Evolutionary conservation across 2,329 filamentous ascomycete species (phyloP), one percentile per base, ranked within the genome.

Genomic region (Fusarium guadeloupense): DNA sequence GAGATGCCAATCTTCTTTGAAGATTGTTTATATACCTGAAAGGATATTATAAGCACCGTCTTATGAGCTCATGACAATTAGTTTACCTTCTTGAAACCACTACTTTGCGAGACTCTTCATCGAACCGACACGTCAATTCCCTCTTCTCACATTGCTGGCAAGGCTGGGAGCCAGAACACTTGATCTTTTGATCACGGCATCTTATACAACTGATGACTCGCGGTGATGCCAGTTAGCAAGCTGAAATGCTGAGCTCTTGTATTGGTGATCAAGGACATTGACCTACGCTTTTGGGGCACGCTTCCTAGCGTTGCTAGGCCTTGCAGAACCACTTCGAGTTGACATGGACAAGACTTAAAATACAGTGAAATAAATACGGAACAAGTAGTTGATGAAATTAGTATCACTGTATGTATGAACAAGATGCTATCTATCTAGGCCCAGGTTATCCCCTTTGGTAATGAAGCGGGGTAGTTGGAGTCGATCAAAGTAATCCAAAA

Each of bases 111-210:
- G 61, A 43, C 10, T 62, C 50, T 6, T 64, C 56, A 9, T 64
- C 61, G 7, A 64, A 64, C 6, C 37, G 40, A 20, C 61, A 64
- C 3, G 48, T 9, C 14, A 61, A 35, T 0, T 30, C 41, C 33
- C 62, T 50, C n/a, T 64, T 64, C 2, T 59, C 61, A 2, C 62
- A 64, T 19, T 65, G 57, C 3, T 65, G 57, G 21, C 61, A 64
- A 5, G 57, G 57, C 3, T 62, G 52, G 12, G 44, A 54, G 3
- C 61, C 52, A 30, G 56, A 64, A 14, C 61, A 65, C 31, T 47
- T 62, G 5, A 65, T 64, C 35, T 64, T 62, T n/a, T 64, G 57
- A 33, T 62, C 62, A n/a, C 57, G 52, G 13, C 62, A 62, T 48
- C 62, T 59, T 43, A 62, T 47, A 33, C 61, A 65, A 12, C 57